Conservation (phyloP, 2,329 filamentous ascomycete genomes). For the Diaporthe citri region DNA sequence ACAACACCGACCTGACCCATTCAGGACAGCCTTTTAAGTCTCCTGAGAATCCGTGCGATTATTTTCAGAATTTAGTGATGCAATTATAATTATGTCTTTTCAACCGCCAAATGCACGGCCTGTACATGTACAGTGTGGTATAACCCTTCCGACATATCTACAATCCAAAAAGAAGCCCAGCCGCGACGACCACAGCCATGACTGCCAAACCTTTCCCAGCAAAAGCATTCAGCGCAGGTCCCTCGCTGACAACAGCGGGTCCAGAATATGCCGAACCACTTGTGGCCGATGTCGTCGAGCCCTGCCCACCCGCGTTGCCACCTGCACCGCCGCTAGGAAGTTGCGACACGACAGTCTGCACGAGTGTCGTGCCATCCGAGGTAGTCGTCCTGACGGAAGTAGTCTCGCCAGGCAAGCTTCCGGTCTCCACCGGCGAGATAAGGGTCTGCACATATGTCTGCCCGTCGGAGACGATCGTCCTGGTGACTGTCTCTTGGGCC, state of each 20-base stretch:
- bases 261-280: neutral
- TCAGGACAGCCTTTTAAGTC: neutral
- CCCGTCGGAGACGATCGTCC: slow-evolving; percentile 12
- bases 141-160: neutral
- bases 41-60: rapidly evolving
- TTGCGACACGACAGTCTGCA: slow-evolving; percentile 14
- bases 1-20: neutral
- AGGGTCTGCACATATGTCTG: slow-evolving; percentile 14
- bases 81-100: neutral
- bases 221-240: rapidly evolving
- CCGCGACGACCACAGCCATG: neutral
- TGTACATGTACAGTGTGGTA: neutral
- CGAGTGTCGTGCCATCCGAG: slow-evolving; percentile 1
- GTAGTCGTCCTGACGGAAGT: slow-evolving; percentile 11
- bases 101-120: too few relatives aligned
- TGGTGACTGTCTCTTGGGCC: neutral
- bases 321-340: neutral
- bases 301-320: neutral
- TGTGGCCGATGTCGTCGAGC: neutral
- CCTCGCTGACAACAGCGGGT: neutral
- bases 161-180: neutral
- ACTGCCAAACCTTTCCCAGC: neutral
- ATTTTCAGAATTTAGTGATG: neutral
- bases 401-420: neutral
- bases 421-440: neutral